A percentile compares a stretch with the other conserved stretches of the same genome.
Evolutionary conservation across 2,329 filamentous ascomycete species (phyloP).

Genomic region (Claviceps maximensis): DNA sequence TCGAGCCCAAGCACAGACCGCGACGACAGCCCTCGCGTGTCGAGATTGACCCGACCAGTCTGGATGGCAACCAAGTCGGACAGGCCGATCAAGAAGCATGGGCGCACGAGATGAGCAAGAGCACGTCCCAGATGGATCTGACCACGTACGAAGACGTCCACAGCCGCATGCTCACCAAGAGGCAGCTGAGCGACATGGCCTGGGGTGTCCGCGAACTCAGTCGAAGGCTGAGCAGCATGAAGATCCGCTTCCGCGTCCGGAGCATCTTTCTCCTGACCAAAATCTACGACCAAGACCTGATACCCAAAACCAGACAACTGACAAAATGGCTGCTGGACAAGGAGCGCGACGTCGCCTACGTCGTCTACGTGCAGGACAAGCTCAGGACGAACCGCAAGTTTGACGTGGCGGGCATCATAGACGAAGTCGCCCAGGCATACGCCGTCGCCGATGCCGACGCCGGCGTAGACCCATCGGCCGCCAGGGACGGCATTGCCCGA

Average conservation of each 20-base stretch:
- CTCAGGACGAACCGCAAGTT: conserved; percentile 61
- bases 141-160: conserved; percentile 27
- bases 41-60: conserved; percentile 26
- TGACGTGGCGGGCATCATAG: conserved; percentile 53
- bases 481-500: conserved; percentile 23
- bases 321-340: conserved; percentile 67
- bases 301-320: conserved; percentile 64
- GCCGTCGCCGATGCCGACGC: conserved; percentile 21
- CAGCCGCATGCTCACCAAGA: conserved; percentile 79
- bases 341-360: conserved; percentile 54
- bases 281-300: conserved; percentile 70
- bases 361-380: conserved; percentile 71
- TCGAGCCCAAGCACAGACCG: conserved; percentile 12
- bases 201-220: conserved; percentile 88
- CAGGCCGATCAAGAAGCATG: conserved; percentile 45
- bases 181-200: conserved; percentile 91
- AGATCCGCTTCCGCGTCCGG: conserved; percentile 67
- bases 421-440: conserved; percentile 40
- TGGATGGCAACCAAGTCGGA: conserved; percentile 30
- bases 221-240: conserved; percentile 70
- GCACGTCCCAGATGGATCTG: conserved; percentile 28
- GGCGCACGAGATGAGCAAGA: conserved; percentile 34
- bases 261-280: conserved; percentile 85
- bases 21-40: conserved; percentile 13
- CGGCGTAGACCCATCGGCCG: conserved; percentile 19